A percentile compares a stretch with the other conserved stretches of the same genome.
Conservation (phyloP, 2,329 filamentous ascomycete species). For the Verticillium zaregamsianum region DNA sequence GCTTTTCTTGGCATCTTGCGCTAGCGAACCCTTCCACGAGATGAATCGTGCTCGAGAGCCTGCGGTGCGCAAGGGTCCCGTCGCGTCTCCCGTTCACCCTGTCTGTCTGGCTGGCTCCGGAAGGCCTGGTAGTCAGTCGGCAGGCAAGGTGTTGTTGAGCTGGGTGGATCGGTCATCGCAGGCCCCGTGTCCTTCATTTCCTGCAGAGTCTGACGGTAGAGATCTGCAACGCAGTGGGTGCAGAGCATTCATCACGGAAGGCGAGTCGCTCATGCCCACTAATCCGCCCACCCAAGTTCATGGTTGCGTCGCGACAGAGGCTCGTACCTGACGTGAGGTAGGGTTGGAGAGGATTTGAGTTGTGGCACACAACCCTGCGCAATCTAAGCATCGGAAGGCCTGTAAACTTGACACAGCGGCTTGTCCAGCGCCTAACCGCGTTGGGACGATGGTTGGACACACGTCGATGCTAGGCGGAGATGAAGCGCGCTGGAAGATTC, state of each 20-base stretch:
- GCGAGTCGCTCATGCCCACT: not conserved
- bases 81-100: not conserved
- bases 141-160: not conserved
- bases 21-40: not conserved
- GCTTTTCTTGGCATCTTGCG: not conserved
- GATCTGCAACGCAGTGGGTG: not conserved
- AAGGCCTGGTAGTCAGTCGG: not conserved
- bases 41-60: not conserved
- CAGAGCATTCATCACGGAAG: not conserved
- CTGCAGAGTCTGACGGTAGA: not conserved
- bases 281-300: not conserved
- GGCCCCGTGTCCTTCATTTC: not conserved
- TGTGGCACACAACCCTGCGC: not conserved
- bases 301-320: not conserved
- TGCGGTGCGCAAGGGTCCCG: not conserved
- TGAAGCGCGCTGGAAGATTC: not conserved
- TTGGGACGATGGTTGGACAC: not conserved
- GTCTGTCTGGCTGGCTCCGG: not conserved
- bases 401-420: constrained; percentile 4
- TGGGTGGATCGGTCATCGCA: not conserved
- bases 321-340: not conserved
- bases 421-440: not conserved
- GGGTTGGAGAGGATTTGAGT: not conserved
- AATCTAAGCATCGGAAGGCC: not conserved
- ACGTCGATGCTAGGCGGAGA: not conserved